Conservation (phyloP, 176 grass and related monocot species). For the Zea mays region DNA sequence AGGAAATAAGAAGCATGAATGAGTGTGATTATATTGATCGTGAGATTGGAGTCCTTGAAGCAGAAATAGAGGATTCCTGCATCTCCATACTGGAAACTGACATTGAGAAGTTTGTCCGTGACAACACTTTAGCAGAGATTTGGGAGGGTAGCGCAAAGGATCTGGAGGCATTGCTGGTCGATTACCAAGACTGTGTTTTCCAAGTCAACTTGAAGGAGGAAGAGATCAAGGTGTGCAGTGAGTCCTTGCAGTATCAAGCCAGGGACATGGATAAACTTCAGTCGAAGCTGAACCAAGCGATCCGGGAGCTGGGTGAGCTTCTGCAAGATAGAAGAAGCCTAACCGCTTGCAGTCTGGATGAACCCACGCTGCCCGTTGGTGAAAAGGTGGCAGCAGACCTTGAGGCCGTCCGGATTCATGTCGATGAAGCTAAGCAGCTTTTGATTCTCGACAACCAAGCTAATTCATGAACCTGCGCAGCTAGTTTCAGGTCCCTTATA, state of each 20-base stretch:
- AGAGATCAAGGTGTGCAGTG: slow-evolving; percentile 57
- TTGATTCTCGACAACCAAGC: slow-evolving; percentile 33
- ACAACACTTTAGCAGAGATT: slow-evolving; percentile 42
- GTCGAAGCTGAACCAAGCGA: slow-evolving; percentile 46
- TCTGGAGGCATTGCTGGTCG: slow-evolving; percentile 51
- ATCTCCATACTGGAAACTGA: slow-evolving; percentile 54
- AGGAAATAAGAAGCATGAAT: slow-evolving; percentile 53
- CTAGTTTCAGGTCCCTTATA: not conserved
- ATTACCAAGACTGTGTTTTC: slow-evolving; percentile 70
- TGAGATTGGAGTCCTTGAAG: slow-evolving; percentile 53
- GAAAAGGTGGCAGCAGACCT: slow-evolving; percentile 55
- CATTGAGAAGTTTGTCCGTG: slow-evolving; percentile 47
- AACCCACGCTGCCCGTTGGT: slow-evolving; percentile 28
- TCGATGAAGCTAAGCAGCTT: slow-evolving; percentile 60
- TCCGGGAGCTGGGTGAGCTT: slow-evolving; percentile 46
- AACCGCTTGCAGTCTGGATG: slow-evolving; percentile 33
- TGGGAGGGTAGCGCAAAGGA: slow-evolving; percentile 42
- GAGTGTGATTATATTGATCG: slow-evolving; percentile 47
- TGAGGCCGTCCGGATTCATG: slow-evolving; percentile 38
- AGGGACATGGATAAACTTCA: slow-evolving; percentile 54
- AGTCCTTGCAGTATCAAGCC: slow-evolving; percentile 49
- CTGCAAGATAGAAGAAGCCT: slow-evolving; percentile 44
- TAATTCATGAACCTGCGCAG: slow-evolving; percentile 8
- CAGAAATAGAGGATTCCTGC: slow-evolving; percentile 43
- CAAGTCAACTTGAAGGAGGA: slow-evolving; percentile 55